phyloP scores from a whole-genome alignment of 768 basidiomycete species.

The Leccinum rimulosum region DNA sequence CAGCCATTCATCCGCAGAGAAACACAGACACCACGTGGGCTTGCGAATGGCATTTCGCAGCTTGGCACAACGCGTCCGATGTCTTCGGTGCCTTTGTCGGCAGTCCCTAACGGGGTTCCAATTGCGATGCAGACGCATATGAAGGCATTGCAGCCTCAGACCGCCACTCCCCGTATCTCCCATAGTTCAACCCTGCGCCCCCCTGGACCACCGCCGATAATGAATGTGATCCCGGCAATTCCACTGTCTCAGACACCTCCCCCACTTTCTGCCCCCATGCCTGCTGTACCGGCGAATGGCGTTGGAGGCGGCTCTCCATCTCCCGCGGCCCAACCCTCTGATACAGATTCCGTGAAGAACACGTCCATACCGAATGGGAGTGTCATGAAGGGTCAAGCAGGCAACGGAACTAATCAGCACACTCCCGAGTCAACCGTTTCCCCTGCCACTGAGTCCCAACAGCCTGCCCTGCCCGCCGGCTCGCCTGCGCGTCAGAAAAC shows the following conservation, averaged over 20 bases:
- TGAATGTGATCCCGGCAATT: slow-evolving; percentile 31
- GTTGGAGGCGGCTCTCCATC: slow-evolving; percentile 29
- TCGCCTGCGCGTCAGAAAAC: slow-evolving; percentile 50
- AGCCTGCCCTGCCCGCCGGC: slow-evolving; percentile 21
- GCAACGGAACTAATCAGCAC: slow-evolving; percentile 29
- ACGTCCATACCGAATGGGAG: slow-evolving; percentile 18
- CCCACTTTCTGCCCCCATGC: slow-evolving; percentile 26
- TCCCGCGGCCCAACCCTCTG: slow-evolving; percentile 41
- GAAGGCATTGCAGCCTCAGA: slow-evolving; percentile 58
- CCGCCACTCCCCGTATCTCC: slow-evolving; percentile 52
- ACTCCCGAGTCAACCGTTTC: slow-evolving; percentile 12
- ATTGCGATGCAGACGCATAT: slow-evolving; percentile 59
- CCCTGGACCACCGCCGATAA: slow-evolving; percentile 37
- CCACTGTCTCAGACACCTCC: slow-evolving; percentile 35
- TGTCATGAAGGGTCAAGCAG: slow-evolving; percentile 29
- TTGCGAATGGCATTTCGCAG: slow-evolving; percentile 27
- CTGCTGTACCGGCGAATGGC: slow-evolving; percentile 33
- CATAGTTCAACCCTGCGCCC: slow-evolving; percentile 37
- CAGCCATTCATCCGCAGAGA: slow-evolving; percentile 29
- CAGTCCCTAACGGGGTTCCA: slow-evolving; percentile 45
- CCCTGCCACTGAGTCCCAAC: slow-evolving; percentile 21
- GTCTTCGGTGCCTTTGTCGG: slow-evolving; percentile 20
- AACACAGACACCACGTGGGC: slow-evolving; percentile 19
- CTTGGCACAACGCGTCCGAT: slow-evolving; percentile 23
- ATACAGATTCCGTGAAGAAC: slow-evolving; percentile 37